Conservation (phyloP, 768 basidiomycete species). For the Naganishia onofrii region DNA sequence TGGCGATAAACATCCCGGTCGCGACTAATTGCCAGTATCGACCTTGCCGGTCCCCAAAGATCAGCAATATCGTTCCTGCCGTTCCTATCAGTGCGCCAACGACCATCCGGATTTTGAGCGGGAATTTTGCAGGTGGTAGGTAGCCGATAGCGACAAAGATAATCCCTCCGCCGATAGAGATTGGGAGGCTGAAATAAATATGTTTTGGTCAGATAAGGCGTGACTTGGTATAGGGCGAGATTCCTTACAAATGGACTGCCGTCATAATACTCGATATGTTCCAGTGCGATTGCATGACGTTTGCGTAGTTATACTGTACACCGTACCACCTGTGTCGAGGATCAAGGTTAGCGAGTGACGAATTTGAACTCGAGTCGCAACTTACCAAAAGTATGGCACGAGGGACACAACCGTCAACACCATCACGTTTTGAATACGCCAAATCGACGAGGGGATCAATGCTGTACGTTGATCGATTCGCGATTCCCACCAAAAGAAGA, state of each 20-base stretch:
- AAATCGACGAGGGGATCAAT: conserved; percentile 39
- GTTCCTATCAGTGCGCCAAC: conserved; percentile 23
- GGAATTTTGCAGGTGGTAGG: conserved; percentile 17
- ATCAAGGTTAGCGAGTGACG: neutral
- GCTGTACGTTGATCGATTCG: conserved; percentile 31
- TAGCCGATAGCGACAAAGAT: conserved; percentile 31
- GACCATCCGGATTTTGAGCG: conserved; percentile 27
- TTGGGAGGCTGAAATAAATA: conserved; percentile 18
- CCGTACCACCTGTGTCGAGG: conserved; percentile 16
- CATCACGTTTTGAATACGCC: conserved; percentile 43
- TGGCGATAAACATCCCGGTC: conserved; percentile 25
- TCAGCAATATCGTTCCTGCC: conserved; percentile 23
- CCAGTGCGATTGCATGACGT: conserved; percentile 28
- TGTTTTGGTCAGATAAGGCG: neutral
- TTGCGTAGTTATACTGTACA: conserved; percentile 24
- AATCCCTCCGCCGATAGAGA: conserved; percentile 30
- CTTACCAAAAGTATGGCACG: conserved; percentile 39
- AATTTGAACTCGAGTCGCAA: neutral
- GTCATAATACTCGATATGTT: conserved; percentile 26
- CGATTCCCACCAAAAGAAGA: conserved; percentile 30
- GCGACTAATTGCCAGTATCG: conserved; percentile 26
- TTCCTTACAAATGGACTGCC: conserved; percentile 27
- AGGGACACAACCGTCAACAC: conserved; percentile 39
- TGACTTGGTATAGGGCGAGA: neutral
- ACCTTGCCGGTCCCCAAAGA: conserved; percentile 13